Evolutionary conservation across 2,329 filamentous ascomycete genomes (phyloP), one percentile per base, ranked within the genome.

Genomic region (Diplodia sapinea): DNA sequence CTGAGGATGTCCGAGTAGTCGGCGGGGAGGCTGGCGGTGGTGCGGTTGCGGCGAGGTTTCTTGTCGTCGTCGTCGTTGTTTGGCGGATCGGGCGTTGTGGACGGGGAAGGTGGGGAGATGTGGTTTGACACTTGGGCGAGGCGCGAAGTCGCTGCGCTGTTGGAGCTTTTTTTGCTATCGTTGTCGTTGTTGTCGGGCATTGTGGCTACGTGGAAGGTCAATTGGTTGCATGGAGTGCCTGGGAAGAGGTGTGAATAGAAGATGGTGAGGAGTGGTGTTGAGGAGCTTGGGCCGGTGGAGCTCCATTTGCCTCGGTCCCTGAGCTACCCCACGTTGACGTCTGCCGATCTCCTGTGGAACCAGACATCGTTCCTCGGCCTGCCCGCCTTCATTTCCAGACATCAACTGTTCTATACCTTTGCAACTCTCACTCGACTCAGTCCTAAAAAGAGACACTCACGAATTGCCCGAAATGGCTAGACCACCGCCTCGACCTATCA

Each of bases 1-100:
- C 76, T 78, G 0, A 88, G 82, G 17, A 89, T 82, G 70, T 90
- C 88, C 40, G 84, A 86, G 75, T 89, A 87, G 74, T 89, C 87
- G 61, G 85, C 81, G 31, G 87, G 87, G 0, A 87, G 80, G 74
- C 89, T 87, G 74, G 89, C 86, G 62, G 85, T 81, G 36, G 87
- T 9, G 33, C 33, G 87, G 0, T 87, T 79, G 68, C 75, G 74
- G 50, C 74, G 74, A 65, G 72, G 40, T 15, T n/a, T 38, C 29
- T 66, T 73, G 69, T 76, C 51, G 67, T 73, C 68, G 71, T 26
- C 31, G 38, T 36, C 13, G 26, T 26, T 15, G 23, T 20, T 20
- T 20, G 43, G 43, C 6, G 43, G 2, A 4, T 47, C 20, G 17
- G 43, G 43, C 7, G 17, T 36, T 36, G 33, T 47, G 43, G 43